Conservation (phyloP, 768 basidiomycete genomes). For the Naganishia vaughanmartiniae region DNA sequence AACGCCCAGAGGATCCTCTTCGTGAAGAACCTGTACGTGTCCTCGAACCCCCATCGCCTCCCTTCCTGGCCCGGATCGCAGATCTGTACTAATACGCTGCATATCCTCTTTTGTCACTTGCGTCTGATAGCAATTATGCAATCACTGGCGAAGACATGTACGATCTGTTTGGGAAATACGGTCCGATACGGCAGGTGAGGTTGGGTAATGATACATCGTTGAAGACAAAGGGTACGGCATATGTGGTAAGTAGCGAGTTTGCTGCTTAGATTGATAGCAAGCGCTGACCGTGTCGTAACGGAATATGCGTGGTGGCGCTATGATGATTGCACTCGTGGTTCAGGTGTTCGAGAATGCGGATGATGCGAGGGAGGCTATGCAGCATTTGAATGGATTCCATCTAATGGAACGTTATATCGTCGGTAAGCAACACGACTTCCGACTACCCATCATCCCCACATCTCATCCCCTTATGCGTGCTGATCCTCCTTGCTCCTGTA, state of each 20-base stretch:
- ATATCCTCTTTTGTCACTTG: background rate
- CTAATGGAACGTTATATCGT: constrained; percentile 97
- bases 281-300: background rate
- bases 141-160: constrained; percentile 79
- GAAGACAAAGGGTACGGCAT: constrained; percentile 93
- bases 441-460: background rate
- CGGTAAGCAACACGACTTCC: constrained; percentile 50
- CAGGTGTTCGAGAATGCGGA: constrained; percentile 49
- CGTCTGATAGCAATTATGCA: constrained; percentile 45
- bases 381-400: constrained; percentile 97
- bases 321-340: background rate
- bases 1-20: constrained; percentile 47
- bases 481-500: background rate
- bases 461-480: background rate
- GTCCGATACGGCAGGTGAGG: constrained; percentile 90
- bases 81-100: background rate
- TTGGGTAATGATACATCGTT: constrained; percentile 73
- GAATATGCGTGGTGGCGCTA: background rate
- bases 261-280: background rate
- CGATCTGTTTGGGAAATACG: constrained; percentile 96
- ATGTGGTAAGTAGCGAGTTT: constrained; percentile 70
- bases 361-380: constrained; percentile 93
- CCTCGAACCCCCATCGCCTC: background rate
- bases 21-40: constrained; percentile 50
- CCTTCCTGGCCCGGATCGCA: background rate